phyloP scores from a whole-genome alignment of 1,139 yeast species.

The Zygoascus sp. region DNA sequence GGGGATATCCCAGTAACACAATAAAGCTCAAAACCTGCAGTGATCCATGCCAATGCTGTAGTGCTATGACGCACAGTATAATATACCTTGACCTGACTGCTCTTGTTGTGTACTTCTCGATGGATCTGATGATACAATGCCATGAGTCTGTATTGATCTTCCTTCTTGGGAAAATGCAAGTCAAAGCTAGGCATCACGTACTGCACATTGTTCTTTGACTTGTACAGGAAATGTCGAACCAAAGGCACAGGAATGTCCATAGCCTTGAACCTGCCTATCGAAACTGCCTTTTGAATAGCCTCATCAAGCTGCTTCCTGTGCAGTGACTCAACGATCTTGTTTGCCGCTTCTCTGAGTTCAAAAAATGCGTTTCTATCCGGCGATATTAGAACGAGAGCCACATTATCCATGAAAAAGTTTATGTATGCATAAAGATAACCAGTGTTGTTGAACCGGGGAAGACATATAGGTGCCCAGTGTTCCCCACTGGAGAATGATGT shows the following conservation, averaged over 20 bases:
- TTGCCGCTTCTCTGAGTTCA: constrained; percentile 60
- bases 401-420: constrained; percentile 48
- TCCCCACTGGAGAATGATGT: constrained; percentile 59
- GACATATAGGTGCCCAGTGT: constrained; percentile 89
- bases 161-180: constrained; percentile 32
- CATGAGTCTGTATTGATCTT: constrained; percentile 36
- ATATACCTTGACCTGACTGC: constrained; percentile 31
- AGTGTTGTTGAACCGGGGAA: constrained; percentile 81
- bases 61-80: constrained; percentile 35
- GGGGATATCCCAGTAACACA: constrained; percentile 48
- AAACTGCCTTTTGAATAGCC: constrained; percentile 39
- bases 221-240: constrained; percentile 76
- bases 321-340: constrained; percentile 46
- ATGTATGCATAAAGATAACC: constrained; percentile 86
- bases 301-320: constrained; percentile 34
- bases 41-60: constrained; percentile 52
- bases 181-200: constrained; percentile 45
- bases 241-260: constrained; percentile 56
- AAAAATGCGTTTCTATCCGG: constrained; percentile 82
- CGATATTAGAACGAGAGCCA: constrained; percentile 68
- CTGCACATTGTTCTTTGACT: constrained; percentile 60
- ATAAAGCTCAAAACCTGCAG: constrained; percentile 54
- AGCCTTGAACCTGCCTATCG: constrained; percentile 41
- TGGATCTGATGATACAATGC: constrained; percentile 43
- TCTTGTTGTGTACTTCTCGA: constrained; percentile 32